Conservation (phyloP, 2,329 filamentous ascomycete species). For the Corinectria fuckeliana region DNA sequence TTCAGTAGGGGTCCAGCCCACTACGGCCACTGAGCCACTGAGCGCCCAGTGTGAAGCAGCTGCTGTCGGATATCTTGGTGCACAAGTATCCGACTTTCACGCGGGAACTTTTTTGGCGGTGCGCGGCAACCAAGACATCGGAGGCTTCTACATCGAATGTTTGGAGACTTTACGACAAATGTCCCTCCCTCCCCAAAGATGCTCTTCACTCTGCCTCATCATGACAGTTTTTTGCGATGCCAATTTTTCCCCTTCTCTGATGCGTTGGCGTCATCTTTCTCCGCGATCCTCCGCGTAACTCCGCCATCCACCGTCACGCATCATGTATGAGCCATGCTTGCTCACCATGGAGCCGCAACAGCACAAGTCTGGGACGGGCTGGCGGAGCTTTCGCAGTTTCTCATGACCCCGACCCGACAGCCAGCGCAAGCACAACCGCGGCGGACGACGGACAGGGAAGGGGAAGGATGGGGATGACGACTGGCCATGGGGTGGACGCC, state of each 20-base stretch:
- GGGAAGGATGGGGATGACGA: slow-evolving; percentile 7
- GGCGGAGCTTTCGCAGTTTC: slow-evolving; percentile 28
- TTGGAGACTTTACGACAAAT: not conserved
- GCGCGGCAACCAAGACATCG: too few relatives aligned
- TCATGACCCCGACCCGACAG: slow-evolving; percentile 31
- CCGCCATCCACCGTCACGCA: slow-evolving; percentile 4
- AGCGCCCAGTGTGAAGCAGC: not conserved
- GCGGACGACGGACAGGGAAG: not conserved
- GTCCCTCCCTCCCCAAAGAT: too few relatives aligned
- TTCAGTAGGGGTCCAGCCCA: slow-evolving; percentile 3
- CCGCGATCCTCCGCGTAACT: slow-evolving; percentile 7
- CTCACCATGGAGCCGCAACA: not conserved
- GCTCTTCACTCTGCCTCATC: not conserved
- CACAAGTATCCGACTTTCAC: slow-evolving; percentile 10
- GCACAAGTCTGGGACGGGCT: not conserved
- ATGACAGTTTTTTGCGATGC: not conserved
- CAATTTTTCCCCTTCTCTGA: not conserved
- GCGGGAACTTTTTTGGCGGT: not conserved
- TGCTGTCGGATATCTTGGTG: slow-evolving; percentile 2
- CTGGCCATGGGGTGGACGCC: not conserved
- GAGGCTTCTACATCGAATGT: not conserved
- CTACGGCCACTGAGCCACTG: slow-evolving; percentile 1
- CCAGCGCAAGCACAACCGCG: slow-evolving; percentile 1
- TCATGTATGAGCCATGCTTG: not conserved
- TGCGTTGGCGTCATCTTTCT: not conserved